Evolutionary conservation across 2,329 filamentous ascomycete species (phyloP).

Genomic region (Pseudogymnoascus sp.): DNA sequence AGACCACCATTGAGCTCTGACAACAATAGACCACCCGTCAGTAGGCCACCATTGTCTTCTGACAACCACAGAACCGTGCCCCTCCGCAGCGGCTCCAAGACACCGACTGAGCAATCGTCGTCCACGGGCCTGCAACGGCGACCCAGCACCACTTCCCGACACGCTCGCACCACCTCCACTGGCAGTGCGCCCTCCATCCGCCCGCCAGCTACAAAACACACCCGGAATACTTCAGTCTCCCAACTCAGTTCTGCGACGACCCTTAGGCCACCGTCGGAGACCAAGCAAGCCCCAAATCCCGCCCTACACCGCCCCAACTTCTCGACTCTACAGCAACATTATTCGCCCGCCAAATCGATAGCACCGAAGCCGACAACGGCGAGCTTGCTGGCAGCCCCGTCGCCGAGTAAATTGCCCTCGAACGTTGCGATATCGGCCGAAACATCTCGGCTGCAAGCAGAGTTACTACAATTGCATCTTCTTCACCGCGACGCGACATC

Average conservation of each 20-base stretch:
- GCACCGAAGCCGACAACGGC: slow-evolving; percentile 55
- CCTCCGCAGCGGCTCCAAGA: background rate
- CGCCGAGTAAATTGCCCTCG: slow-evolving; percentile 51
- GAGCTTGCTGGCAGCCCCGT: slow-evolving; percentile 48
- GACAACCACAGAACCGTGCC: background rate
- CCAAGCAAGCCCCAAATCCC: slow-evolving; percentile 10
- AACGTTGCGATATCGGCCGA: slow-evolving; percentile 52
- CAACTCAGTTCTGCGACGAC: slow-evolving; percentile 15
- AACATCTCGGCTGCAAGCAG: slow-evolving; percentile 50
- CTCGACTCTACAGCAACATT: slow-evolving; percentile 57
- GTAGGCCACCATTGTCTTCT: background rate
- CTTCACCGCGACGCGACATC: slow-evolving; percentile 46
- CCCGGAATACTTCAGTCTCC: slow-evolving; percentile 23
- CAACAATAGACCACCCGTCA: background rate
- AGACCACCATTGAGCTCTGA: slow-evolving; percentile 2
- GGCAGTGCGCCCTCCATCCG: slow-evolving; percentile 14
- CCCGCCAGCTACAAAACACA: slow-evolving; percentile 20
- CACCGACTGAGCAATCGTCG: background rate
- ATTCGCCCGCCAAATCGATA: slow-evolving; percentile 52
- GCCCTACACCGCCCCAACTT: slow-evolving; percentile 33
- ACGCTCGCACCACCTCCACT: slow-evolving; percentile 1
- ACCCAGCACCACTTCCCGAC: background rate
- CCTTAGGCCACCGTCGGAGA: slow-evolving; percentile 15
- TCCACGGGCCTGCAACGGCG: background rate
- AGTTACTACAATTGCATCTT: slow-evolving; percentile 57